These are phyloP conservation scores for Wickerhamiella azymoides DNA, from an alignment of 805 yeast species.

Conservation along the genomic window DNA sequence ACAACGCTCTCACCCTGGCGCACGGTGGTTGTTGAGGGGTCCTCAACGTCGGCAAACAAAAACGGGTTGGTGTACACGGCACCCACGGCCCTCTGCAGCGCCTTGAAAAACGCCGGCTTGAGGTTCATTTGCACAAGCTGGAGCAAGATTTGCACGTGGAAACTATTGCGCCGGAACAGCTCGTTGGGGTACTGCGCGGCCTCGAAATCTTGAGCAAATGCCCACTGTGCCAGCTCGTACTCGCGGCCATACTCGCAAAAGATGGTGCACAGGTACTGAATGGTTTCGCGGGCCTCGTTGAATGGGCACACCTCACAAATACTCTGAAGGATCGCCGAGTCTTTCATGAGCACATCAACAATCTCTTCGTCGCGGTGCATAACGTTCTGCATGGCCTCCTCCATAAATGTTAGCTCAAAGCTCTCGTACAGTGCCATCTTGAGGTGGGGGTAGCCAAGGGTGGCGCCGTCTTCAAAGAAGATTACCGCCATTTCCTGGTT, in stretches of 20 bases:
- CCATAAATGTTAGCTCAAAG: background rate
- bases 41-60: background rate
- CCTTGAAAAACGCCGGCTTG: background rate
- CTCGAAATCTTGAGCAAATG: conserved; percentile 1
- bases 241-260: background rate
- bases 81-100: background rate
- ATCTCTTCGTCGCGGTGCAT: background rate
- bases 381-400: background rate
- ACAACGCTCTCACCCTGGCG: background rate
- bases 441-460: background rate
- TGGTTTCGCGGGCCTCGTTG: background rate
- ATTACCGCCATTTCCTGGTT: conserved; percentile 7
- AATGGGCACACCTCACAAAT: conserved; percentile 7
- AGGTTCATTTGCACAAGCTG: background rate
- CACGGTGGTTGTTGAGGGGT: background rate
- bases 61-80: conserved; percentile 1
- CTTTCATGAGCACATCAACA: background rate
- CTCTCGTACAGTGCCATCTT: conserved; percentile 1
- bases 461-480: conserved; percentile 1
- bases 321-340: background rate
- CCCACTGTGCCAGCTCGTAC: conserved; percentile 5
- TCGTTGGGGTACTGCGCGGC: conserved; percentile 2
- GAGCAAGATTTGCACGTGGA: conserved; percentile 1
- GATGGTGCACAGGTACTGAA: background rate
- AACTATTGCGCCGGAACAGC: conserved; percentile 3